These are phyloP conservation scores for Phytomonas francai DNA, from an alignment of 208 protist species.

Conservation along the genomic window DNA sequence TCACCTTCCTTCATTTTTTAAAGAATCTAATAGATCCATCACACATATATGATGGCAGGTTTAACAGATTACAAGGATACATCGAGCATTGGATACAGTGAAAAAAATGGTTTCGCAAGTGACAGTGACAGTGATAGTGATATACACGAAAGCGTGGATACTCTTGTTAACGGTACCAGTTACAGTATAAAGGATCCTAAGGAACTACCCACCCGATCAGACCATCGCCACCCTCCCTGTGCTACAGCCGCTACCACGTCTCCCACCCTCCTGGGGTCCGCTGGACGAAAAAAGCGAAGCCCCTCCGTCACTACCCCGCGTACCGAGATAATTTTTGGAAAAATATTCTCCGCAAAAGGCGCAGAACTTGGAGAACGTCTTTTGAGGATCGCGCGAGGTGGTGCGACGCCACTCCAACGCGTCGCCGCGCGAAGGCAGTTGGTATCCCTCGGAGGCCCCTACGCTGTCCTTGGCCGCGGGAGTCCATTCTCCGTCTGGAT, in stretches of 20 bases:
- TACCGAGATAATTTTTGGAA: not conserved
- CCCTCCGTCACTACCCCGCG: not conserved
- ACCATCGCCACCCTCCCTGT: not conserved
- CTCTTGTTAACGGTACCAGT: not conserved
- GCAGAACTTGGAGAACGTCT: not conserved
- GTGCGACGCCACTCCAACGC: not conserved
- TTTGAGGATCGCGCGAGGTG: not conserved
- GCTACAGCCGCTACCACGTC: not conserved
- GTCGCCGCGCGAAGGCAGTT: conserved; percentile 20
- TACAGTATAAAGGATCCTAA: not conserved
- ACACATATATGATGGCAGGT: not conserved
- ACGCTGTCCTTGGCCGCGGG: conserved; percentile 25
- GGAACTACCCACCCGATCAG: not conserved
- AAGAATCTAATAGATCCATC: not conserved
- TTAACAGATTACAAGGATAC: not conserved
- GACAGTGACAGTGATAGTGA: not conserved
- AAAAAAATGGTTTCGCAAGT: not conserved
- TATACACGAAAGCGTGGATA: not conserved
- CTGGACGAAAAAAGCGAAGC: not conserved
- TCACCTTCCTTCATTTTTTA: not conserved
- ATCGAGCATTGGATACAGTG: not conserved
- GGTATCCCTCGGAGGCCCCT: conserved; percentile 35
- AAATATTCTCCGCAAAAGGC: not conserved
- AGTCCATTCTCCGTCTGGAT: conserved; percentile 31
- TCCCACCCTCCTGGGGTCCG: not conserved